Conservation (phyloP, 2,329 filamentous ascomycete species). For the Sporothrix pallida region DNA sequence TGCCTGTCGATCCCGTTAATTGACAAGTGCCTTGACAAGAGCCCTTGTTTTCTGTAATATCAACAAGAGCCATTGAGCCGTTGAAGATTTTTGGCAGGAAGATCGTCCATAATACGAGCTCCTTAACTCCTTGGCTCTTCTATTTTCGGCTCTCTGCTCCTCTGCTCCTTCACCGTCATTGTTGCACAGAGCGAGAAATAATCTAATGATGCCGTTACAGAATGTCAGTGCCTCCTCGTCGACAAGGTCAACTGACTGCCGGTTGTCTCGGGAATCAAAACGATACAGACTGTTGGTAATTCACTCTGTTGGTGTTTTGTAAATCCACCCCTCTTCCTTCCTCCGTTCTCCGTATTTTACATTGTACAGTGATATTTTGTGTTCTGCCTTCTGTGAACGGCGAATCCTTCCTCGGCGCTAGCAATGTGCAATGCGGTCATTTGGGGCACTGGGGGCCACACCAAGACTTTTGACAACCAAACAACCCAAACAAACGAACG, state of each 20-base stretch:
- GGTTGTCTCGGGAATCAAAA: constrained; percentile 15
- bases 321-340: too few relatives aligned
- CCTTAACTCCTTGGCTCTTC: neutral
- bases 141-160: neutral
- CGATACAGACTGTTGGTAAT: neutral
- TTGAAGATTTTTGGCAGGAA: neutral
- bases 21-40: neutral
- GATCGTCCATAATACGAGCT: neutral
- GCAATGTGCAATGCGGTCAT: constrained; percentile 35
- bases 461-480: neutral
- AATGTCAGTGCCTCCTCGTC: neutral
- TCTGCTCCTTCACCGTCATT: neutral
- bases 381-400: neutral
- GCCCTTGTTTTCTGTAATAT: neutral
- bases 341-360: too few relatives aligned
- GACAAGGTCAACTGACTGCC: neutral
- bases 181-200: neutral
- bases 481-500: too few relatives aligned
- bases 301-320: neutral
- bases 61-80: too few relatives aligned
- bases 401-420: constrained; percentile 28
- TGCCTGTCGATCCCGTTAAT: constrained; percentile 3
- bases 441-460: constrained; percentile 28
- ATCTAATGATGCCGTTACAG: neutral
- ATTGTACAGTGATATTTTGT: too few relatives aligned